phyloP scores from a whole-genome alignment of 768 basidiomycete genomes.

The Xerocomus potaroensis region DNA sequence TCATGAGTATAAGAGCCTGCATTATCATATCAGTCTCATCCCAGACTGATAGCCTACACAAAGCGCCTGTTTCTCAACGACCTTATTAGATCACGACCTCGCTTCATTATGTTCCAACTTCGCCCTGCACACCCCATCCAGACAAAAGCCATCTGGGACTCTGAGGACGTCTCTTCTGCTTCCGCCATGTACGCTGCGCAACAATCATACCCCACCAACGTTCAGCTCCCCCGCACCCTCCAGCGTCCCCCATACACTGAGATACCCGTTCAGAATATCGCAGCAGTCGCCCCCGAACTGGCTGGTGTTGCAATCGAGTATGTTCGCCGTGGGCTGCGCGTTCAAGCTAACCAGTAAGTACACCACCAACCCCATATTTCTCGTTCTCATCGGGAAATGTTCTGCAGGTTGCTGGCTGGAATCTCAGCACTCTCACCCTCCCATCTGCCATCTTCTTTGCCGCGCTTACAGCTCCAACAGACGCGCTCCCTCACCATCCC shows the following conservation, averaged over 20 bases:
- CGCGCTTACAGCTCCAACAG: slow-evolving; percentile 30
- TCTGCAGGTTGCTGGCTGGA: slow-evolving; percentile 34
- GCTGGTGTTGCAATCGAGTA: slow-evolving; percentile 57
- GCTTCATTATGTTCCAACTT: slow-evolving; percentile 32
- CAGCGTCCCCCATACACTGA: slow-evolving; percentile 56
- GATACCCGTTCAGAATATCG: slow-evolving; percentile 51
- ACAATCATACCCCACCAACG: slow-evolving; percentile 29
- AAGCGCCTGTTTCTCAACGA: slow-evolving; percentile 15
- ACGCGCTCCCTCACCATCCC: slow-evolving; percentile 30
- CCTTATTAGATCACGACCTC: slow-evolving; percentile 21
- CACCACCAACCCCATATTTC: slow-evolving; percentile 1
- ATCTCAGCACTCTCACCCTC: slow-evolving; percentile 48
- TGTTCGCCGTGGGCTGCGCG: slow-evolving; percentile 48
- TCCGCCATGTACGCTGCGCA: slow-evolving; percentile 30
- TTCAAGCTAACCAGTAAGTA: slow-evolving; percentile 43
- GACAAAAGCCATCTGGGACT: slow-evolving; percentile 35
- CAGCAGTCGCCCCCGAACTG: slow-evolving; percentile 50
- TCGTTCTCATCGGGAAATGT: slow-evolving; percentile 32
- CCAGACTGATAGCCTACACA: slow-evolving; percentile 14
- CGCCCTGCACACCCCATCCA: slow-evolving; percentile 34
- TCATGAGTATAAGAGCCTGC: slow-evolving; percentile 28
- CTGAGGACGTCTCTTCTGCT: slow-evolving; percentile 25
- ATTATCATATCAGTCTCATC: slow-evolving; percentile 9
- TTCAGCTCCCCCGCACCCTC: slow-evolving; percentile 72
- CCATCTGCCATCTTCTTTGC: slow-evolving; percentile 33